These are phyloP conservation scores for Podaxis pistillaris DNA, from an alignment of 768 basidiomycete genomes.

Conservation along the genomic window DNA sequence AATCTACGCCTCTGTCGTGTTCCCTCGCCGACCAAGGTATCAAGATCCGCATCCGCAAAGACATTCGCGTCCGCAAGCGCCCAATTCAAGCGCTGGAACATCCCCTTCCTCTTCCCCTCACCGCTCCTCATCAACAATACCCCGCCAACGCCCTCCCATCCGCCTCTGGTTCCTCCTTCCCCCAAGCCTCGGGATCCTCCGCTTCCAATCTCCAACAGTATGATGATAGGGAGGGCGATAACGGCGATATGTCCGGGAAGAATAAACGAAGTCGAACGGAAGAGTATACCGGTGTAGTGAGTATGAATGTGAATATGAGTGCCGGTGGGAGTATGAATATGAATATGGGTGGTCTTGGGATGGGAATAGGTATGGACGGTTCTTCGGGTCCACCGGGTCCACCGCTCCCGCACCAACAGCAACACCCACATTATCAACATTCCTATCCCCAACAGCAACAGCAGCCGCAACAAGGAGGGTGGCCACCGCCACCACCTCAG, in stretches of 20 bases:
- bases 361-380: constrained; percentile 21
- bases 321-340: background rate
- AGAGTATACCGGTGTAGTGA: constrained; percentile 18
- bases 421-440: constrained; percentile 14
- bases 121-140: constrained; percentile 19
- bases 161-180: background rate
- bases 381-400: constrained; percentile 14
- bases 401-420: constrained; percentile 26
- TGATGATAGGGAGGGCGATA: constrained; percentile 26
- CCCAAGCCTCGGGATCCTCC: background rate
- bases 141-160: constrained; percentile 25
- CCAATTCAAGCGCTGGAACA: constrained; percentile 44
- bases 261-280: constrained; percentile 37
- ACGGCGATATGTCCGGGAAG: constrained; percentile 26
- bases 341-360: constrained; percentile 7
- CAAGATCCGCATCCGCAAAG: constrained; percentile 92
- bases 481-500: constrained; percentile 32
- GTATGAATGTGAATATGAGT: constrained; percentile 22
- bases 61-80: constrained; percentile 80
- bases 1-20: constrained; percentile 85
- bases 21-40: constrained; percentile 95
- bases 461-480: constrained; percentile 18
- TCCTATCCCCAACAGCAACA: constrained; percentile 8
- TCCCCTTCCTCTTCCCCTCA: constrained; percentile 25
- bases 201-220: background rate